phyloP scores from a whole-genome alignment of 2,329 filamentous ascomycete genomes.

The Neofusicoccum laricinum region DNA sequence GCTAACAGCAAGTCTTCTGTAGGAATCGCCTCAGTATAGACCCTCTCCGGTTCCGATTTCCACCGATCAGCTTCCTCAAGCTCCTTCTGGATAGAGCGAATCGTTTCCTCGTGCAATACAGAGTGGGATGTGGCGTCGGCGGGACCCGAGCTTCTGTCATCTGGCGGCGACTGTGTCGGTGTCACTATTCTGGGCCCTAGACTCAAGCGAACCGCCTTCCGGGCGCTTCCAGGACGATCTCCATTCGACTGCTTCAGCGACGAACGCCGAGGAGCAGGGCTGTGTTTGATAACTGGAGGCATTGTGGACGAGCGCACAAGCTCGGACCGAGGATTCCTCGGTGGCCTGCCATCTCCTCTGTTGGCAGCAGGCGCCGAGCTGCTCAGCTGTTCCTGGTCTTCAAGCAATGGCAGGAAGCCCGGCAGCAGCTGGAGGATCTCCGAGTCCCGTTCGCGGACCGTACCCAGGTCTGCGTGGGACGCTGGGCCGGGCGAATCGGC shows the following conservation, averaged over 20 bases:
- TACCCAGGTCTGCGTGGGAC: background rate
- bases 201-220: slow-evolving; percentile 15
- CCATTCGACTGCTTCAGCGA: slow-evolving; percentile 15
- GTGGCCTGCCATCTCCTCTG: background rate
- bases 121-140: background rate
- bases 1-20: slow-evolving; percentile 4
- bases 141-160: slow-evolving; percentile 2
- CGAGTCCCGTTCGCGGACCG: slow-evolving; percentile 13
- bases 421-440: slow-evolving; percentile 15
- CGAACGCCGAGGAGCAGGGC: slow-evolving; percentile 8
- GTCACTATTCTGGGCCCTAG: slow-evolving; percentile 14
- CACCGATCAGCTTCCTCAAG: slow-evolving; percentile 8
- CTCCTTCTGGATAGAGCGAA: background rate
- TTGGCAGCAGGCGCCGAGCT: slow-evolving; percentile 15
- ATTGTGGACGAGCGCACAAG: slow-evolving; percentile 11
- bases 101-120: background rate
- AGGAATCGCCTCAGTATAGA: slow-evolving; percentile 7
- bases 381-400: slow-evolving; percentile 10
- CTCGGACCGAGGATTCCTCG: slow-evolving; percentile 5
- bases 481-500: background rate
- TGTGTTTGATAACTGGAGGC: slow-evolving; percentile 3
- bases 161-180: slow-evolving; percentile 13
- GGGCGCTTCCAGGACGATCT: slow-evolving; percentile 12
- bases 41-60: slow-evolving; percentile 1
- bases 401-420: slow-evolving; percentile 16